phyloP scores from a whole-genome alignment of 176 grass and related monocot genomes.

The Avena eriantha region DNA sequence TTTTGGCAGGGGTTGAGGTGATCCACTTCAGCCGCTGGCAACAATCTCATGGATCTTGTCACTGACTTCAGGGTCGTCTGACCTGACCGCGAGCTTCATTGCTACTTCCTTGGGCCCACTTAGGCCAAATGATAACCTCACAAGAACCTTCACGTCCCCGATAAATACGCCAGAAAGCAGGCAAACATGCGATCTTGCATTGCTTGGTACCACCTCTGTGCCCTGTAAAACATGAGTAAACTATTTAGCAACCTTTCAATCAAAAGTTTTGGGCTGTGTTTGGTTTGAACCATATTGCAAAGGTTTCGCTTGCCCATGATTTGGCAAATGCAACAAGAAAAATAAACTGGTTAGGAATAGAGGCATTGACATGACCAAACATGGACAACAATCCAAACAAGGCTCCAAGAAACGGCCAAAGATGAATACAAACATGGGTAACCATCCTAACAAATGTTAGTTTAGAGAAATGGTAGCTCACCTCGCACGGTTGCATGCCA shows the following conservation, averaged over 20 bases:
- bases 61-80: conserved; percentile 81
- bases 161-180: conserved; percentile 81
- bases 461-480: conserved; percentile 43
- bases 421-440: neutral
- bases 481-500: conserved; percentile 98
- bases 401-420: conserved; percentile 4
- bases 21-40: conserved; percentile 53
- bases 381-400: neutral
- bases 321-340: neutral
- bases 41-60: conserved; percentile 94
- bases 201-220: conserved; percentile 82
- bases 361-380: neutral
- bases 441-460: conserved; percentile 1
- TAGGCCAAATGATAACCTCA: conserved; percentile 86
- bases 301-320: neutral
- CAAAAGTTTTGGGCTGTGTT: neutral
- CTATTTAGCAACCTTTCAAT: conserved; percentile 20
- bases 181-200: conserved; percentile 91
- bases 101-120: conserved; percentile 90
- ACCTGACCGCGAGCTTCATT: conserved; percentile 95
- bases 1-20: neutral
- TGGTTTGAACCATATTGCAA: neutral
- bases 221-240: conserved; percentile 59
- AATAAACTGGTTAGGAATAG: neutral
- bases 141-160: conserved; percentile 76